A percentile compares a stretch with the other conserved stretches of the same genome.
These are phyloP conservation scores for Penicillium soppii DNA, from an alignment of 495 filamentous ascomycete genomes.

Conservation along the genomic window DNA sequence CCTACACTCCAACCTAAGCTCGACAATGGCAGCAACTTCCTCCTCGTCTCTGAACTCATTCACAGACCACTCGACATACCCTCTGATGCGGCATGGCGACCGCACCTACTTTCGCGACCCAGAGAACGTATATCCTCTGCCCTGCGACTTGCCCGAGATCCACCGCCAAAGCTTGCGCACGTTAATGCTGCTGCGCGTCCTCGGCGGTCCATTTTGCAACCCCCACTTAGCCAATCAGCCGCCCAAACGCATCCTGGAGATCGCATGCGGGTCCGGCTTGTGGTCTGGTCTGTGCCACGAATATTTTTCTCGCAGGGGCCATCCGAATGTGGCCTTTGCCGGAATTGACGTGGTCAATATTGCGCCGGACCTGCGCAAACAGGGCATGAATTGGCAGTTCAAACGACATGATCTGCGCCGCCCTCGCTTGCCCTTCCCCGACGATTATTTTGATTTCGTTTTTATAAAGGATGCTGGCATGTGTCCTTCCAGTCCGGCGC, in stretches of 20 bases:
- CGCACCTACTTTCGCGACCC: conserved; percentile 79
- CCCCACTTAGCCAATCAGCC: conserved; percentile 62
- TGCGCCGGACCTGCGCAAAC: conserved; percentile 67
- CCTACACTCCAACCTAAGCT: conserved; percentile 40
- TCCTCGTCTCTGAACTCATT: conserved; percentile 38
- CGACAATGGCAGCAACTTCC: conserved; percentile 37
- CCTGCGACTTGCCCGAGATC: conserved; percentile 83
- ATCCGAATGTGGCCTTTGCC: conserved; percentile 66
- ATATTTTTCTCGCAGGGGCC: conserved; percentile 64
- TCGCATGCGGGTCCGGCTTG: conserved; percentile 85
- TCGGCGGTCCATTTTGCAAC: conserved; percentile 75
- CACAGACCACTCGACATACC: conserved; percentile 50
- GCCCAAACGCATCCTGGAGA: conserved; percentile 76
- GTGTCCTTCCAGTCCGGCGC: conserved; percentile 58
- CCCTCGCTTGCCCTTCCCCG: conserved; percentile 73
- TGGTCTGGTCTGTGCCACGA: conserved; percentile 87
- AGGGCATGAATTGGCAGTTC: conserved; percentile 83
- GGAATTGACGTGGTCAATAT: conserved; percentile 82
- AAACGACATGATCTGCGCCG: conserved; percentile 82
- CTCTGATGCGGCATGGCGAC: conserved; percentile 71
- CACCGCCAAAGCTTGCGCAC: conserved; percentile 86
- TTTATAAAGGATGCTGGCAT: conserved; percentile 86
- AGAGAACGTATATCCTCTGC: conserved; percentile 74
- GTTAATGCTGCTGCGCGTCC: conserved; percentile 74
- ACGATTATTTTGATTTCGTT: conserved; percentile 84